Evolutionary conservation across 352 stramenopile species (phyloP), one percentile per base, ranked within the genome.

Genomic region (Globisporangium megalacanthum): DNA sequence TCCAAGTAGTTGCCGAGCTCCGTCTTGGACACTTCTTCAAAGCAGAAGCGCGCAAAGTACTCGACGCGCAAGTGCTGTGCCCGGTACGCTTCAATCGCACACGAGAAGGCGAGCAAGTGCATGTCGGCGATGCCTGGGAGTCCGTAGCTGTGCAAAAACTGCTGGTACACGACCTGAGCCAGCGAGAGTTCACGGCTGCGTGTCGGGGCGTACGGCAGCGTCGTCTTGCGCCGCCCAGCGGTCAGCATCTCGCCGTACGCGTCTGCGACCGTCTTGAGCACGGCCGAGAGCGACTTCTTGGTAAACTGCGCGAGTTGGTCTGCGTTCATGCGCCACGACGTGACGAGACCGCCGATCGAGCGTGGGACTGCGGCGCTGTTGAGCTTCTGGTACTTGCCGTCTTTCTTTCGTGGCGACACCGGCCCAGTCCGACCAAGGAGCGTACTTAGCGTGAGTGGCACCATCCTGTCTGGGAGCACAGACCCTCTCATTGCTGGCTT

Each of bases 311-410:
- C 48, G 19, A 94, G 79, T 58, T 94, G 81, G 20, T 94, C 84
- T 0, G 77, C 75, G 62, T 92, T 92, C 54, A 94, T 83, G 31
- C 82, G 81, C 84, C 84, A 94, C 7, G 82, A 91, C 15, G 82
- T 94, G 51, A 92, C 81, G 19, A 94, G 56, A 2, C 72, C 68
- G 3, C 78, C 70, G 55, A 94, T 73, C 4, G 81, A 55, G 29
- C 71, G 66, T 44, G 79, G 84, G n/a, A 94, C 80, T 3, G 68
- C 70, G 2, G 68, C 56, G 47, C 73, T 88, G 63, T 85, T 89
- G 54, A 94, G 65, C 50, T 90, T 89, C 45, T 92, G 83, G 58
- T 75, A 88, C 58, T 81, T 86, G 51, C 20, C 60, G 5, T 76
- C 64, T 22, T 82, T 79, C 54, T 84, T 86, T 46, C 72, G 62